Evolutionary conservation across 2,329 filamentous ascomycete genomes (phyloP).

Genomic region (Paecilomyces sp.): DNA sequence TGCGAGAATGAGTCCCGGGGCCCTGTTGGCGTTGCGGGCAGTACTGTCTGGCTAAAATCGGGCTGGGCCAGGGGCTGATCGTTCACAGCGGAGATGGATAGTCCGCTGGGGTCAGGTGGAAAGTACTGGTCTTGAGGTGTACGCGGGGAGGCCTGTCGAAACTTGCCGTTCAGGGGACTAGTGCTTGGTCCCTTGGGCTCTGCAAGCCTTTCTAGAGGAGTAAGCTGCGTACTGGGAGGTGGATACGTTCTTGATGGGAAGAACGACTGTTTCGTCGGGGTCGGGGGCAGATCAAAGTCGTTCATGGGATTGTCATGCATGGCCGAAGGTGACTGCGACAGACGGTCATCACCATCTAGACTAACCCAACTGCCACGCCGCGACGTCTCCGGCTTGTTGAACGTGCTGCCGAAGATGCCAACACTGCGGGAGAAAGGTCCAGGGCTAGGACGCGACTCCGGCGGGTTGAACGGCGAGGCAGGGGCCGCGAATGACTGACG

Average conservation of each 20-base stretch:
- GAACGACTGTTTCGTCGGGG: conserved; percentile 66
- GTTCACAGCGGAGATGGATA: conserved; percentile 68
- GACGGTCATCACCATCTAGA: conserved; percentile 67
- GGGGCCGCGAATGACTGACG: conserved; percentile 69
- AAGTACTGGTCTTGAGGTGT: conserved; percentile 71
- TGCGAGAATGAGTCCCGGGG: conserved; percentile 51
- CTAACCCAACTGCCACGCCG: conserved; percentile 69
- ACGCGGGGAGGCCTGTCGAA: conserved; percentile 55
- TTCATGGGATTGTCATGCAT: conserved; percentile 47
- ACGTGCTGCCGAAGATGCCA: conserved; percentile 55
- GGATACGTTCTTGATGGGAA: conserved; percentile 30
- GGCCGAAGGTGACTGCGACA: conserved; percentile 50
- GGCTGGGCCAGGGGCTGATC: conserved; percentile 33
- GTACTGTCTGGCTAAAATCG: conserved; percentile 38
- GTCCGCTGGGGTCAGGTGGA: conserved; percentile 70
- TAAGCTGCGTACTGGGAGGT: conserved; percentile 23
- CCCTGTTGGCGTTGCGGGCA: conserved; percentile 77
- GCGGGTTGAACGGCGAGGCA: conserved; percentile 71
- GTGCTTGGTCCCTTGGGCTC: conserved; percentile 34
- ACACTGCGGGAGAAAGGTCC: conserved; percentile 60
- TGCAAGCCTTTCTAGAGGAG: conserved; percentile 26
- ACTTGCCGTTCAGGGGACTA: conserved; percentile 53
- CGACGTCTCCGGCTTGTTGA: conserved; percentile 41
- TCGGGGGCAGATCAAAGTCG: conserved; percentile 78
- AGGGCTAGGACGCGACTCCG: conserved; percentile 54